Conservation (phyloP, 768 basidiomycete species). For the Ephemerocybe angulata region DNA sequence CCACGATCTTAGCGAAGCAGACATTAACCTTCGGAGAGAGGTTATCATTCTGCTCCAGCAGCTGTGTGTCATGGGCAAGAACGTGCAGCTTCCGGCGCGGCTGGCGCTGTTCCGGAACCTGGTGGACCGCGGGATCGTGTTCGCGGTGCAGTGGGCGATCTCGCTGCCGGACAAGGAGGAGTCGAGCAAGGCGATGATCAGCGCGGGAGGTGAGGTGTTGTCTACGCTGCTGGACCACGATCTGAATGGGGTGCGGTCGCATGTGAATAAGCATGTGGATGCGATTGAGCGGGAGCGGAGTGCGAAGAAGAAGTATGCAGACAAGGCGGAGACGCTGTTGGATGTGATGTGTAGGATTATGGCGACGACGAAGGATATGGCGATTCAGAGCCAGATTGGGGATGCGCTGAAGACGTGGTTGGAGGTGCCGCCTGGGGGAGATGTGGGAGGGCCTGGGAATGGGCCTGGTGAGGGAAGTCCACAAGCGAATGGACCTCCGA, state of each 20-base stretch:
- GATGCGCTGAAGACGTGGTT: slow-evolving; percentile 83
- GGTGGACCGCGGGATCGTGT: slow-evolving; percentile 83
- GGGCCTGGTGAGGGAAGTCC: slow-evolving; percentile 4
- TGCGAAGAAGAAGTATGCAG: slow-evolving; percentile 51
- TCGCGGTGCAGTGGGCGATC: slow-evolving; percentile 92
- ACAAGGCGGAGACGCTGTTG: slow-evolving; percentile 70
- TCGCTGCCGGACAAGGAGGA: slow-evolving; percentile 58
- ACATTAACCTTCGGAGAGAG: slow-evolving; percentile 60
- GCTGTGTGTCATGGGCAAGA: slow-evolving; percentile 93
- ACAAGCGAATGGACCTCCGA: slow-evolving; percentile 37
- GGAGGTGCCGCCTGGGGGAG: slow-evolving; percentile 60
- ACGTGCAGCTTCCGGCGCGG: slow-evolving; percentile 85
- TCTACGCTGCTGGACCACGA: slow-evolving; percentile 88
- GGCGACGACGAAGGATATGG: slow-evolving; percentile 76
- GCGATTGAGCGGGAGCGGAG: slow-evolving; percentile 67
- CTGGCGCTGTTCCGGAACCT: slow-evolving; percentile 82
- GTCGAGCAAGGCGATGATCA: slow-evolving; percentile 55
- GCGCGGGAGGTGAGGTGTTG: slow-evolving; percentile 83
- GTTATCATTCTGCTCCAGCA: slow-evolving; percentile 89
- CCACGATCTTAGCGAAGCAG: slow-evolving; percentile 51
- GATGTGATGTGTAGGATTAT: slow-evolving; percentile 74
- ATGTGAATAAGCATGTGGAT: slow-evolving; percentile 77
- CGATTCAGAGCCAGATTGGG: slow-evolving; percentile 85
- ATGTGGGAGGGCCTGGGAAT: slow-evolving; percentile 13
- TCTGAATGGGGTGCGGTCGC: slow-evolving; percentile 76